phyloP scores from a whole-genome alignment of 805 yeast species.

The Hermanozyma aechmeae region DNA sequence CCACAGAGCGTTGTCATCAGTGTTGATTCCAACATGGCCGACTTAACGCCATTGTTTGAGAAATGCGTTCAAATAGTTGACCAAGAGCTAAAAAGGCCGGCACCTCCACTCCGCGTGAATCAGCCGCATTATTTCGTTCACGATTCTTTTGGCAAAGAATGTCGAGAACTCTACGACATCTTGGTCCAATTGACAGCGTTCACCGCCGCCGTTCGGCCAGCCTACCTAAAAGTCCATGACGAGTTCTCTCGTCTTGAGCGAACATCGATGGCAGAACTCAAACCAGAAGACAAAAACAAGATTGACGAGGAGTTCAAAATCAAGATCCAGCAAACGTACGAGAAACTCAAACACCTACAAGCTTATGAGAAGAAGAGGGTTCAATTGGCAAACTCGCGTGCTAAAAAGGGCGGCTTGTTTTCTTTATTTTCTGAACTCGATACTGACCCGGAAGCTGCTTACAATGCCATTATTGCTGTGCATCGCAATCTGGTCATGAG shows the following conservation, averaged over 20 bases:
- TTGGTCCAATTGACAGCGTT: conserved; percentile 24
- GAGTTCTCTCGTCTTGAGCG: conserved; percentile 6
- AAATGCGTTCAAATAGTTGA: conserved; percentile 39
- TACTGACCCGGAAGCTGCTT: conserved; percentile 22
- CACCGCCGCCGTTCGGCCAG: conserved; percentile 20
- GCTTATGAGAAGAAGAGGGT: conserved; percentile 43
- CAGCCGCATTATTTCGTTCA: conserved; percentile 8
- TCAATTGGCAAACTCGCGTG: conserved; percentile 6
- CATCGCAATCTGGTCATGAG: conserved; percentile 42
- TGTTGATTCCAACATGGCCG: conserved; percentile 34
- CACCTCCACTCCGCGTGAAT: conserved; percentile 4
- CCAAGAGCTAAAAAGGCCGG: conserved; percentile 16
- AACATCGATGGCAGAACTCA: conserved; percentile 12
- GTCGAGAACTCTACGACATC: conserved; percentile 22
- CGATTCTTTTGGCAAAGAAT: conserved; percentile 35
- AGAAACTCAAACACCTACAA: conserved; percentile 40
- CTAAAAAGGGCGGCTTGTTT: conserved; percentile 9
- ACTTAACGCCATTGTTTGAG: conserved; percentile 38
- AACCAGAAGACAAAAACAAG: conserved; percentile 41
- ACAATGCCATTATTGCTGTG: conserved; percentile 23
- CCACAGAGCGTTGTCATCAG: too few species aligned
- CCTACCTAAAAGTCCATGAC: conserved; percentile 20
- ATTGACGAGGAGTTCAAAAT: conserved; percentile 47
- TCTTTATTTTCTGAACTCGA: conserved; percentile 20
- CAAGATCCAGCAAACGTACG: conserved; percentile 42